Base-by-base conservation (phyloP, 768 basidiomycete genomes). In the Royoungia palumana region DNA sequence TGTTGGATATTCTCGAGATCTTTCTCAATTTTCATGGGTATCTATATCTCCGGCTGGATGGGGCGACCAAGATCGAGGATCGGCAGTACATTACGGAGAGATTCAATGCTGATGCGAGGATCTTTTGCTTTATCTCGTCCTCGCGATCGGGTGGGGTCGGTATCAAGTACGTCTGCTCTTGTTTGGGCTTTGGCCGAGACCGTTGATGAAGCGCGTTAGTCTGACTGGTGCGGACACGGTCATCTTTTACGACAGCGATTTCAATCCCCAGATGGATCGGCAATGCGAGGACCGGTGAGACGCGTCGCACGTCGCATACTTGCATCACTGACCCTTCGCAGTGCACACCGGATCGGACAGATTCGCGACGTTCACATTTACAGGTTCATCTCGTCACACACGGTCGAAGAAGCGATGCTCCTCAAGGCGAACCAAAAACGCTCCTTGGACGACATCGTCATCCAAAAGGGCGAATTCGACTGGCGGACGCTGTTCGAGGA, bases 371-470 rank as follows among this genome's bases (percentile, higher is more conserved):
- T 98, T 9, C 91, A 96, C 64, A 94, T 97, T 58, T 96, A 95
- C 68, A 87, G 94, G 16, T 92, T 98, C 63, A 84, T 97, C 40
- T 90, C 90, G 10, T 75, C 81, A 50, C 79, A 88, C 67, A 94
- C 94, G 0, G 92, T 98, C 27, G 94, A 98, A 68, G 94, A 97
- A 69, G 91, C 93, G 44, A 89, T 98, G 81, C 79, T 98, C 27
- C 85, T 86, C 53, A 96, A 95, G 66, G 94, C 94, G n/a, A 94
- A 98, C 58, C 94, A 98, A 72, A 98, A 98, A 68, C 85, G 94
- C 43, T 82, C 87, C 9, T 73, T 98, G 49, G 92, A 96, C 64
- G 85, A 81, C 51, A 75, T 96, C 43, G 92, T 97, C 57, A 96
- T 97, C 48, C 91, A 94, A 63, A 84, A 83, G 60, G 94, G 94